These are phyloP conservation scores for Pleurotus eryngii DNA, from an alignment of 768 basidiomycete species.

Conservation along the genomic window DNA sequence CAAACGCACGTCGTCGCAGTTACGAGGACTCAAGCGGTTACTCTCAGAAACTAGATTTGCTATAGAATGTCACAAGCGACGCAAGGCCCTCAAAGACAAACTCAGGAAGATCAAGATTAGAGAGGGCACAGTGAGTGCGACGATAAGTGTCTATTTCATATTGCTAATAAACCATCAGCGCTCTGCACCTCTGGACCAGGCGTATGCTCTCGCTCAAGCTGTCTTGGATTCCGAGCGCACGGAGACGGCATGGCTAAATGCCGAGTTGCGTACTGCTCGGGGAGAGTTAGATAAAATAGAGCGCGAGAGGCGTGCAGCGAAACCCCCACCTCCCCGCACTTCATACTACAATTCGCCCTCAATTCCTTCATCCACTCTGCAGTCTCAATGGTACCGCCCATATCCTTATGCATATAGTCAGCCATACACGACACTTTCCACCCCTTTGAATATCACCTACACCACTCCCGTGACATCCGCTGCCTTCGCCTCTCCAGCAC, in stretches of 20 bases:
- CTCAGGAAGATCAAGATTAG: slow-evolving; percentile 53
- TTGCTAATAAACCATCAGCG: slow-evolving; percentile 38
- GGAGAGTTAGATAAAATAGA: slow-evolving; percentile 66
- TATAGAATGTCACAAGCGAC: slow-evolving; percentile 60
- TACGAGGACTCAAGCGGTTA: not conserved
- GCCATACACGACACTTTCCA: slow-evolving; percentile 39
- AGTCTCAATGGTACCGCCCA: slow-evolving; percentile 57
- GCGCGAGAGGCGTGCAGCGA: slow-evolving; percentile 57
- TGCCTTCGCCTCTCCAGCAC: slow-evolving; percentile 22
- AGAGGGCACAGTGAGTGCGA: slow-evolving; percentile 50
- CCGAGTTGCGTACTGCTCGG: slow-evolving; percentile 60
- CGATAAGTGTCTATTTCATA: not conserved
- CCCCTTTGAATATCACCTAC: slow-evolving; percentile 21
- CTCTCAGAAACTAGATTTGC: slow-evolving; percentile 66
- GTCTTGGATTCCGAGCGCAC: slow-evolving; percentile 64
- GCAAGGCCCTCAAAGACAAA: slow-evolving; percentile 51
- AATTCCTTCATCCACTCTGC: slow-evolving; percentile 27
- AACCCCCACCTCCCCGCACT: slow-evolving; percentile 39
- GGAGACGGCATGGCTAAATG: slow-evolving; percentile 52
- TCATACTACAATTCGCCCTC: slow-evolving; percentile 33
- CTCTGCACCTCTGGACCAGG: slow-evolving; percentile 57
- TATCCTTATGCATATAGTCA: slow-evolving; percentile 68
- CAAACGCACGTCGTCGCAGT: not conserved
- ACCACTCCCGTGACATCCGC: slow-evolving; percentile 23
- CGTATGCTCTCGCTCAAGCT: slow-evolving; percentile 59